Base-by-base conservation (phyloP, 2,329 filamentous ascomycete species). In the Pseudogymnoascus sp. region DNA sequence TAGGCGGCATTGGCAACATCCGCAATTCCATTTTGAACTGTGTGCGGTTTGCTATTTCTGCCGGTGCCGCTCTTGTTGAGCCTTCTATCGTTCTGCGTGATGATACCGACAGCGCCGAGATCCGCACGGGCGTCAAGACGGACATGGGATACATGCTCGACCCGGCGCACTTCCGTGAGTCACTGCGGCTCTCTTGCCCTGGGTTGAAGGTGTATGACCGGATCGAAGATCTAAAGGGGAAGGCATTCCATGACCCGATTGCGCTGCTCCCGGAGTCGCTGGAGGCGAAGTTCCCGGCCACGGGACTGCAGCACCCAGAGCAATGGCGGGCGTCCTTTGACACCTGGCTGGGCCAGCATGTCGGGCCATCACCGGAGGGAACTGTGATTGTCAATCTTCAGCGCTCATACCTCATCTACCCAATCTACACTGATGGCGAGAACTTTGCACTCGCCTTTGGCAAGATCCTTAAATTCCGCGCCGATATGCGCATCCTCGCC, bases 281-380 rank as follows among this genome's bases (percentile, higher is more conserved):
- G n/a, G 28, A 60, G 28, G 58, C 57, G 12, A 33, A 53, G n/a
- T 38, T 66, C 22, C 68, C 67, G 11, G 58, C 61, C 1, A 66
- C 59, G 28, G 68, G 67, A 2, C 57, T 70, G 2, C 37, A 11
- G 15, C 37, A 66, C 36, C 68, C 69, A 14, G 65, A 66, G 30
- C 37, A 62, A 18, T 70, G 68, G 69, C 59, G 65, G 8, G 62
- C 50, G 4, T 53, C 62, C 20, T 67, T 83, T 82, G 60, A 97
- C 85, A 65, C 83, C 85, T 0, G 93, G 92, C 61, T 89, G 83
- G 0, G 90, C 95, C 59, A 97, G 80, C 18, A 97, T 91, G 66
- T 93, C 90, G 8, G 97, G 82, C 71, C 97, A 92, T 6, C 70
- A 72, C 57, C 63, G 61, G 33, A 58, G 57, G 33, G 57, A 22